Evolutionary conservation across 371 early-diverging fungal genomes (phyloP), one percentile per base, ranked within the genome.

Genomic region (Mucor irregularis): DNA sequence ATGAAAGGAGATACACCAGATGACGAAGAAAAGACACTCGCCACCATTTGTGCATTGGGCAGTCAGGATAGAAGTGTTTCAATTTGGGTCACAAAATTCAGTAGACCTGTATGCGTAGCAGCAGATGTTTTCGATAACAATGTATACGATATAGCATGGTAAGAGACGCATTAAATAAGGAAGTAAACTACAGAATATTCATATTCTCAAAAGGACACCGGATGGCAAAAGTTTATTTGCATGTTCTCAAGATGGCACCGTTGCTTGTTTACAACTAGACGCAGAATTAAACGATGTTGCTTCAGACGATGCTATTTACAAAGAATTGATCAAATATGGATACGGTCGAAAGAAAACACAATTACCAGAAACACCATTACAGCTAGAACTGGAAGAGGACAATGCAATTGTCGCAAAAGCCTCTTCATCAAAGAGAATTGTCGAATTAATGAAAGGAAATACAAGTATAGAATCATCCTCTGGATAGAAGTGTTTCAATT

Each of bases 171-270:
- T 53, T 3, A 16, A 16, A 17, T 17, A 33, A 26, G 24, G 37
- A 1, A 47, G 33, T 1, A 13, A 25, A 5, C 5, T 47, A 19
- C 37, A 40, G 34, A 7, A 29, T 7, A 43, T 16, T 46, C 16
- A 25, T 42, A 16, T 28, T 8, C 5, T 28, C 38, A 34, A 34
- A 10, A 34, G 35, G 39, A 37, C 89, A 9, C 81, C 87, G 0
- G 91, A 94, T 69, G 96, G 96, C 2, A 78, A 77, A 30, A 73
- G 66, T 3, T 65, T 98, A 25, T 83, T 88, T 37, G 95, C 92
- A 4, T 95, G 95, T 56, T 92, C 96, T 13, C 91, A 92, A 57
- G 99, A 99, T 71, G 99, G 99, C 16, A 87, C 94, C 0, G 86
- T 96, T 4, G 90, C 86, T 1, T 76, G 88, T 24, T 39, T 98